A percentile compares a stretch with the other conserved stretches of the same genome.
These are phyloP conservation scores for Rhizopus arrhizus DNA, from an alignment of 371 early-diverging fungal species.

Conservation along the genomic window DNA sequence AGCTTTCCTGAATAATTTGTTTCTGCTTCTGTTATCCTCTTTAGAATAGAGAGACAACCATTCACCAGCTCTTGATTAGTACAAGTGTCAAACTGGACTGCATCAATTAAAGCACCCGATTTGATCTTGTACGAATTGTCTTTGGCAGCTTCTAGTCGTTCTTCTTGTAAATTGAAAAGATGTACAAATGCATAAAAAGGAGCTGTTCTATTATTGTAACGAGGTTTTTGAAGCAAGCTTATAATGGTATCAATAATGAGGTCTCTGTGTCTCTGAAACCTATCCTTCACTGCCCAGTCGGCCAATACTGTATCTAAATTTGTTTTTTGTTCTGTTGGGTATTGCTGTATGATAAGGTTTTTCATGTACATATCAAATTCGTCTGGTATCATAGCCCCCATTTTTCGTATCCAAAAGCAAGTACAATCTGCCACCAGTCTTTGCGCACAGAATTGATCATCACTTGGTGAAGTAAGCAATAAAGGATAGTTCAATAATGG, in stretches of 20 bases:
- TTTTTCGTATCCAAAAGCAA: constrained; percentile 23
- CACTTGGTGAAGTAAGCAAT: constrained; percentile 15
- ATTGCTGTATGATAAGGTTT: constrained; percentile 23
- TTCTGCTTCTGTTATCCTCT: constrained; percentile 21
- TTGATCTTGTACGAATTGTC: constrained; percentile 22
- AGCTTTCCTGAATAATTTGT: background rate
- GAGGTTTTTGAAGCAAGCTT: constrained; percentile 9
- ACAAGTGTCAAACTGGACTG: constrained; percentile 20
- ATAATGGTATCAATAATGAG: constrained; percentile 29
- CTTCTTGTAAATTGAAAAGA: constrained; percentile 27
- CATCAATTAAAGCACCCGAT: constrained; percentile 38
- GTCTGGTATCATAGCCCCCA: constrained; percentile 19
- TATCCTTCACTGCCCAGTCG: constrained; percentile 38
- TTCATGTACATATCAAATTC: constrained; percentile 32
- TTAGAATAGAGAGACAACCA: constrained; percentile 28
- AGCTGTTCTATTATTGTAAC: constrained; percentile 32
- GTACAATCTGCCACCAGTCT: constrained; percentile 15
- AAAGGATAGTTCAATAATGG: constrained; percentile 12
- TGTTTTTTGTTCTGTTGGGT: constrained; percentile 37
- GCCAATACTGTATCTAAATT: constrained; percentile 38
- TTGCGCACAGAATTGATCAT: constrained; percentile 14
- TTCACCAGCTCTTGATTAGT: constrained; percentile 14
- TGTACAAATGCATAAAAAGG: constrained; percentile 46
- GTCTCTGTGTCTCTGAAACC: constrained; percentile 24
- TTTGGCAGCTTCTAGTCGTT: constrained; percentile 14